Conservation (phyloP, 2,329 filamentous ascomycete genomes). For the Fusarium citri region DNA sequence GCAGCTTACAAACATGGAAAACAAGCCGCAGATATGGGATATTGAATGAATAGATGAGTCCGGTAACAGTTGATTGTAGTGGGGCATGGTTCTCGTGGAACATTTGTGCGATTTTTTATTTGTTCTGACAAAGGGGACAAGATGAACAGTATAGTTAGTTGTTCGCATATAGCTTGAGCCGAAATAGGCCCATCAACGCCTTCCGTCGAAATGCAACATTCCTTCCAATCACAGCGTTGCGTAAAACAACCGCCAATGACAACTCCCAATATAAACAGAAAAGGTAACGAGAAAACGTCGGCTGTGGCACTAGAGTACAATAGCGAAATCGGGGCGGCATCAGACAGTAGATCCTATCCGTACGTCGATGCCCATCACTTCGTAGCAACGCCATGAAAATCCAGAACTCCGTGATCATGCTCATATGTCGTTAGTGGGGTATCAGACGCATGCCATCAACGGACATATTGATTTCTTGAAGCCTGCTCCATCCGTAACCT, state of each 20-base stretch:
- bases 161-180: conserved; percentile 40
- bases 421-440: conserved; percentile 48
- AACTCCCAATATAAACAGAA: conserved; percentile 41
- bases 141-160: conserved; percentile 42
- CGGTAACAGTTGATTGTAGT: conserved; percentile 26
- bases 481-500: conserved; percentile 58
- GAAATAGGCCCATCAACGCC: conserved; percentile 33
- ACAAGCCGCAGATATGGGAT: background rate
- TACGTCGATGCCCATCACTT: conserved; percentile 34
- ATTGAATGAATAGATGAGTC: conserved; percentile 6
- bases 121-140: conserved; percentile 45
- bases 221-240: conserved; percentile 40
- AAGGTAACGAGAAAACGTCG: conserved; percentile 39
- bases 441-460: conserved; percentile 34
- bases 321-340: conserved; percentile 41
- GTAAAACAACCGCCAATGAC: conserved; percentile 38
- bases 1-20: conserved; percentile 6
- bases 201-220: conserved; percentile 39
- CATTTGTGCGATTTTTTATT: conserved; percentile 50
- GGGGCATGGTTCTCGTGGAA: conserved; percentile 40
- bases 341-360: conserved; percentile 34
- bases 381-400: conserved; percentile 43
- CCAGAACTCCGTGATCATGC: conserved; percentile 50
- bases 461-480: conserved; percentile 42
- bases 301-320: conserved; percentile 49